A percentile compares a stretch with the other conserved stretches of the same genome.
These are phyloP conservation scores for Phytopythium chamaehyphon DNA, from an alignment of 352 stramenopile species.

Conservation along the genomic window DNA sequence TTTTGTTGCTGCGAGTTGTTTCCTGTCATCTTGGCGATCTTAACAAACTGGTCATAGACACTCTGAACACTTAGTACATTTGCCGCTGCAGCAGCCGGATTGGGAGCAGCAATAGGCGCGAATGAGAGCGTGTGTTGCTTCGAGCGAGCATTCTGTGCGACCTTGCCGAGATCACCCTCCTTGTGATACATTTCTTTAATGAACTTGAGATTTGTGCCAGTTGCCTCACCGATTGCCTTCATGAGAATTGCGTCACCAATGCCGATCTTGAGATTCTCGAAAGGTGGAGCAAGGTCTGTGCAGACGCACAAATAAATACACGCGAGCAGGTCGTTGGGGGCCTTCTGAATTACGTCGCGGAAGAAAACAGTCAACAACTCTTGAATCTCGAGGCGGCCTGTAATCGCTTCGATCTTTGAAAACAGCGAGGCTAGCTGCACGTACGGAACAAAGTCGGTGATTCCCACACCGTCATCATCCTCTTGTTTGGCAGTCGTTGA, in stretches of 20 bases:
- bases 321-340: conserved; percentile 80
- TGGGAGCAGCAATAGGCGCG: conserved; percentile 45
- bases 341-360: conserved; percentile 62
- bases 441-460: conserved; percentile 31
- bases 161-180: conserved; percentile 96
- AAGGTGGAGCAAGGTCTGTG: conserved; percentile 92
- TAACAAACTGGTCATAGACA: conserved; percentile 88
- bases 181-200: conserved; percentile 96
- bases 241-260: conserved; percentile 98
- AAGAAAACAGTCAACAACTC: conserved; percentile 87
- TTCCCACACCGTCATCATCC: background rate
- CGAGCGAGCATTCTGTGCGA: conserved; percentile 91
- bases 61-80: conserved; percentile 88
- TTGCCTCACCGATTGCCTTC: conserved; percentile 95
- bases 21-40: conserved; percentile 94
- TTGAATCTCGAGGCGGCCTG: conserved; percentile 79
- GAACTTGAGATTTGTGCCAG: conserved; percentile 86
- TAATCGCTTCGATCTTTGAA: conserved; percentile 68
- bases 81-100: conserved; percentile 35
- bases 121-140: conserved; percentile 94
- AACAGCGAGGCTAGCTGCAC: conserved; percentile 64
- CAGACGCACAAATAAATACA: conserved; percentile 91
- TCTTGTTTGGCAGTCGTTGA: conserved; percentile 8
- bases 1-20: conserved; percentile 97
- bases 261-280: conserved; percentile 97